A percentile compares a stretch with the other conserved stretches of the same genome.
phyloP scores from a whole-genome alignment of 2,329 filamentous ascomycete genomes.

The Dryadomyces sulphureus region DNA sequence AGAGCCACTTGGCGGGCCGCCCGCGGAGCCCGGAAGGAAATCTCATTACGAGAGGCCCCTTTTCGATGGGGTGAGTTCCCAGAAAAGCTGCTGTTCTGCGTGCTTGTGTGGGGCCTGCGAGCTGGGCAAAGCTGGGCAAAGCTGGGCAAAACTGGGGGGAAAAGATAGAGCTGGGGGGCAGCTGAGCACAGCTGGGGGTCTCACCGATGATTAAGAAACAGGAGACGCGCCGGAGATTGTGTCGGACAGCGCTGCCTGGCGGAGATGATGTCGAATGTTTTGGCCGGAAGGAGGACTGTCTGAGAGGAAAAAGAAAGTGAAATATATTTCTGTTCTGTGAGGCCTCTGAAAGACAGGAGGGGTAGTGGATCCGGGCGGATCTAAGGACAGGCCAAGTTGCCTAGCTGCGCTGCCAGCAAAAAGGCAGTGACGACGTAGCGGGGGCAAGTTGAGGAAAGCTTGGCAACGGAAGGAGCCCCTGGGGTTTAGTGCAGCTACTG shows the following conservation, averaged over 20 bases:
- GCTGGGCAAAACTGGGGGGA: not conserved
- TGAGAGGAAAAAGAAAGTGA: too few relatives aligned
- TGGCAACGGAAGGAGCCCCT: not conserved
- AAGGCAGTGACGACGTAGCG: not conserved
- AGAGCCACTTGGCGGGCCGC: too few relatives aligned
- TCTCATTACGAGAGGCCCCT: constrained; percentile 3
- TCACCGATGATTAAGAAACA: not conserved
- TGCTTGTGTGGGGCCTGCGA: not conserved
- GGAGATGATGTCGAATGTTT: too few relatives aligned
- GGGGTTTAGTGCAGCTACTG: too few relatives aligned
- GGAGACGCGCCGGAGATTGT: too few relatives aligned
- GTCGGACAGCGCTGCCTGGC: too few relatives aligned
- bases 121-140: not conserved
- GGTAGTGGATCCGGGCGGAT: too few relatives aligned
- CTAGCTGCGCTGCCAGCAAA: not conserved
- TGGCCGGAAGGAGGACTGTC: too few relatives aligned
- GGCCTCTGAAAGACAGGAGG: not conserved
- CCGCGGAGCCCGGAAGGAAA: too few relatives aligned
- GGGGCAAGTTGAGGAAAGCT: not conserved
- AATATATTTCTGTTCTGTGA: too few relatives aligned
- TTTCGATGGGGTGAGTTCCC: constrained; percentile 5
- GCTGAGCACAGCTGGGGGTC: not conserved
- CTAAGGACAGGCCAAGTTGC: not conserved
- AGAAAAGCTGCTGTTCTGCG: constrained; percentile 6
- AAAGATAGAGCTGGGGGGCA: not conserved